Evolutionary conservation across 2,329 filamentous ascomycete genomes (phyloP), one percentile per base, ranked within the genome.

Genomic region (Talaromyces sp.): DNA sequence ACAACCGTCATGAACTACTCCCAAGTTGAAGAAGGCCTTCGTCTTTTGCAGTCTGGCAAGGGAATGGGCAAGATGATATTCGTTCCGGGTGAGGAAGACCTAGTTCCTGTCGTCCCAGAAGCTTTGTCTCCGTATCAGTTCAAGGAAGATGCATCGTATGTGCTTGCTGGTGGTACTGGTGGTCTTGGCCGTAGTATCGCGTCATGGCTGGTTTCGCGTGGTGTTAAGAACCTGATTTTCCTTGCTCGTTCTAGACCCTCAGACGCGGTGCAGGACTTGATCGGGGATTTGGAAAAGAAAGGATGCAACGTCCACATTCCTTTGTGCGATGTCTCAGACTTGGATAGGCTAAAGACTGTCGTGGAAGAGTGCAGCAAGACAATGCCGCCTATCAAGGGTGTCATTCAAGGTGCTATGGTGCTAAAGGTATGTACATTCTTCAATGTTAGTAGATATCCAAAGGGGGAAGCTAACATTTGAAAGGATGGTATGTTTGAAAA

Each of bases 401-500:
- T 70, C 27, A 70, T 77, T 13, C 72, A 75, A 55, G 62, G 60
- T 1, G 60, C 74, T 0, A 73, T 74, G 69, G 68, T 72, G 1
- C 58, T 72, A 4, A 53, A 51, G 30, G 62, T 63, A 58, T 36
- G 55, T 32, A 42, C 65, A 2, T 30, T 51, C 5, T 13, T 22
- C 22, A 22, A 22, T 22, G 22, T 22, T 11, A 27, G 27, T 10
- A 25, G 5, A 11, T 13, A 51, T 22, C 1, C 3, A 9, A 27
- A 17, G 3, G 4, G 11, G 1, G 36, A 56, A 58, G 59, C 51
- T 33, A 54, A 13, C 6, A 11, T 42, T 25, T 15, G 1, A 32
- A 22, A 69, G 65, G 72, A 75, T 51, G 52, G 52, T 1, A 33
- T 76, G 10, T 78, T 78, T 53, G 70, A 75, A 27, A 75, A 77